A percentile compares a stretch with the other conserved stretches of the same genome.
These are phyloP conservation scores for Lagenidium giganteum DNA, from an alignment of 352 stramenopile genomes.

Conservation along the genomic window DNA sequence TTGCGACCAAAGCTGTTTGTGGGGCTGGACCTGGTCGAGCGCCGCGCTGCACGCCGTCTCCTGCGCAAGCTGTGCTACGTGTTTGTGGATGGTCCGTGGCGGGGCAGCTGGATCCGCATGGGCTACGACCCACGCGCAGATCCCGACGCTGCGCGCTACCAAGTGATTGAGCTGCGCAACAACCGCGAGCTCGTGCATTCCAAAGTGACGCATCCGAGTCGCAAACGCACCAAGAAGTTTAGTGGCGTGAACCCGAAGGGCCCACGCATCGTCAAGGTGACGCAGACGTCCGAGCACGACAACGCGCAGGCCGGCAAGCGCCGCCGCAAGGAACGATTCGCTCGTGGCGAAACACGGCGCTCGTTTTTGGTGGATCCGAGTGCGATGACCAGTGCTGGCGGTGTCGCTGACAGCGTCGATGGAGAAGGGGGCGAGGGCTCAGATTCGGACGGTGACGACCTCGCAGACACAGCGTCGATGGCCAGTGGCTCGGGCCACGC, in stretches of 20 bases:
- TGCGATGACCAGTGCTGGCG: slow-evolving; percentile 2
- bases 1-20: slow-evolving; percentile 66
- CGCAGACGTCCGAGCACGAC: slow-evolving; percentile 58
- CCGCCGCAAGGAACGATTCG: slow-evolving; percentile 62
- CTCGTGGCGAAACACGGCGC: slow-evolving; percentile 48
- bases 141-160: slow-evolving; percentile 44
- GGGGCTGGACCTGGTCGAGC: slow-evolving; percentile 51
- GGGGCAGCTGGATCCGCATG: slow-evolving; percentile 78
- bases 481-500: not conserved
- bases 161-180: slow-evolving; percentile 77
- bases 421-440: slow-evolving; percentile 21
- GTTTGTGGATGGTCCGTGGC: slow-evolving; percentile 78
- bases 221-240: slow-evolving; percentile 69
- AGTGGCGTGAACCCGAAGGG: slow-evolving; percentile 52
- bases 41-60: slow-evolving; percentile 50
- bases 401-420: not conserved
- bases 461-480: slow-evolving; percentile 1
- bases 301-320: slow-evolving; percentile 61
- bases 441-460: slow-evolving; percentile 42
- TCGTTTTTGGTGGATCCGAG: slow-evolving; percentile 53
- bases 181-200: slow-evolving; percentile 78
- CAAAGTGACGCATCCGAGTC: slow-evolving; percentile 62
- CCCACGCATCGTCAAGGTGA: slow-evolving; percentile 68
- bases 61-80: slow-evolving; percentile 78
- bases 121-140: slow-evolving; percentile 61